Base-by-base conservation (phyloP, 495 filamentous ascomycete species). In the Aspergillus funiculosus region DNA sequence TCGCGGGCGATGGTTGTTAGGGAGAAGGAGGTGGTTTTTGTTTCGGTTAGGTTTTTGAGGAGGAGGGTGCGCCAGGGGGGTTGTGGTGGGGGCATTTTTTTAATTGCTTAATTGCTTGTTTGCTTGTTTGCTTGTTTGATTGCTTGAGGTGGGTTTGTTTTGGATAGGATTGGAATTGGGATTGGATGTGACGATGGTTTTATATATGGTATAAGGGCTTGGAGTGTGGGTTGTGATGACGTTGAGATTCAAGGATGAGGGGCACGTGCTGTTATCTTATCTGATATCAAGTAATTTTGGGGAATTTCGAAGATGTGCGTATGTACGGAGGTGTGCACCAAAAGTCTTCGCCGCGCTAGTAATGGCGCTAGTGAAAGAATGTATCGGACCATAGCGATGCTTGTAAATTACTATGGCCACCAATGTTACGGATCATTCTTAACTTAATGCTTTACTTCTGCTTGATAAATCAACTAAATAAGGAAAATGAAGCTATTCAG, bases 11-110 rank as follows among this genome's bases (percentile, higher is more conserved):
- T 59, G 4, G 86, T 87, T 22, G 77, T 65, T 48, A 95, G 74
- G 13, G 79, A 78, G 68, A 94, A 90, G 41, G 86, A 89, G 40
- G 85, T 81, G 2, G 84, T 75, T 18, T 70, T 71, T 66, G 85
- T 79, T 44, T 76, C 63, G 30, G 71, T 53, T 30, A 91, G 53
- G 63, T 92, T 83, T 9, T 73, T 60, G 39, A 79, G 63, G 71
- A 95, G 85, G 30, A 68, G 47, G 31, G 72, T 49, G 46, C 80
- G 81, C 89, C 89, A 94, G 50, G 80, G 78, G 11, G 78, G 71
- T 7, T 68, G 60, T 34, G 67, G 35, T 11, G 24, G 32, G 40
- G 52, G 24, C 48, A 46, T 56, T 29, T 40, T 26, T 31, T 36
- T 25, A 30, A 4, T 31, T n/a, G n/a, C n/a, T 31, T 31, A n/a